A percentile compares a stretch with the other conserved stretches of the same genome.
phyloP scores from a whole-genome alignment of 2,329 filamentous ascomycete genomes.

The Cladorrhinum sp. region DNA sequence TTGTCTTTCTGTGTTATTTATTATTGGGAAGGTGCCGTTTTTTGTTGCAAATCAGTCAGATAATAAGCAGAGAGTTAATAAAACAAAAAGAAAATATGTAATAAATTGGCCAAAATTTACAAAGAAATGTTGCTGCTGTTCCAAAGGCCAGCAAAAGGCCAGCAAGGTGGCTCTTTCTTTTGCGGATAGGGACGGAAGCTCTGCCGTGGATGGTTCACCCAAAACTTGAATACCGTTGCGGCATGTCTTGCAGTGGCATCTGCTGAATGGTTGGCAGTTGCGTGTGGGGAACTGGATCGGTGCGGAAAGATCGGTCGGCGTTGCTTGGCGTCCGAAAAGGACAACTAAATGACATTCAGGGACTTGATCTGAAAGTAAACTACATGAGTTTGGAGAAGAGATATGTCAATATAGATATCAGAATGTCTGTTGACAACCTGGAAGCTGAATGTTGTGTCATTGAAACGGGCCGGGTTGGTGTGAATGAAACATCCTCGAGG shows the following conservation, averaged over 20 bases:
- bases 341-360: constrained; percentile 9
- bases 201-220: background rate
- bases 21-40: background rate
- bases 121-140: background rate
- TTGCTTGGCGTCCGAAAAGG: constrained; percentile 14
- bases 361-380: background rate
- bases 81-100: background rate
- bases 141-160: background rate
- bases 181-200: background rate
- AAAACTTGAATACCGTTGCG: background rate
- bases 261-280: background rate
- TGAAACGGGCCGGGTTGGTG: background rate
- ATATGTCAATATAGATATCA: background rate
- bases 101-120: background rate
- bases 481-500: background rate
- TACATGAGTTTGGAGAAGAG: background rate
- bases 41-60: too few species aligned
- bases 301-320: background rate
- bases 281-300: background rate
- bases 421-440: background rate
- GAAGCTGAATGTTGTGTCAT: background rate
- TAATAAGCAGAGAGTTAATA: background rate
- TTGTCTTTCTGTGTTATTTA: background rate
- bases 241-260: background rate
- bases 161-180: constrained; percentile 9